A percentile compares a stretch with the other conserved stretches of the same genome.
Conservation (phyloP, 164 flowering plant species). For the Echeveria elegans region DNA sequence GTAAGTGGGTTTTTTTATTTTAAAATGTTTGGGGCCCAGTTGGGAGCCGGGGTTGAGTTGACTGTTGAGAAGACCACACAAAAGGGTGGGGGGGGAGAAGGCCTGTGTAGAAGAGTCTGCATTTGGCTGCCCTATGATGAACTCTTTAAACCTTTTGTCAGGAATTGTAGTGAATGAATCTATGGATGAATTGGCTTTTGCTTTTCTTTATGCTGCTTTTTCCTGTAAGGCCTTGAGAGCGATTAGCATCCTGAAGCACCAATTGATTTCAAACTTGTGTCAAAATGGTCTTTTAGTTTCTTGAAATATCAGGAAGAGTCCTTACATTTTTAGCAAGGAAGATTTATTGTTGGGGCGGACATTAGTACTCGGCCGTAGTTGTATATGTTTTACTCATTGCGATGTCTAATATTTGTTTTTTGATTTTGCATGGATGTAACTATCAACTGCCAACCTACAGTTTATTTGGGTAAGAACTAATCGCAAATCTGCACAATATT, state of each 20-base stretch:
- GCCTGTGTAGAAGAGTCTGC: neutral
- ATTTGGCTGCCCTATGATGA: neutral
- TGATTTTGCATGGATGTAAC: slow-evolving; percentile 19
- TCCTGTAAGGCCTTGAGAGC: neutral
- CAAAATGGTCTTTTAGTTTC: too few relatives aligned
- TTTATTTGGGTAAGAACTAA: slow-evolving; percentile 54
- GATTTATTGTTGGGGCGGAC: too few relatives aligned
- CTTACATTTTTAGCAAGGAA: too few relatives aligned
- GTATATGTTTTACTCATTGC: too few relatives aligned
- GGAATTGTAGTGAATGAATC: neutral
- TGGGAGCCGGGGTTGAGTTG: neutral
- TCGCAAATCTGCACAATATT: too few relatives aligned
- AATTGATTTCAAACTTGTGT: too few relatives aligned
- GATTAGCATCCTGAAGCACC: neutral
- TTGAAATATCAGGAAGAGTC: too few relatives aligned
- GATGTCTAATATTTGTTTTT: slow-evolving; percentile 1
- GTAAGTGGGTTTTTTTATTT: too few relatives aligned
- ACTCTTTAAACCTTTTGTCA: neutral
- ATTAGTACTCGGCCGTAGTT: too few relatives aligned
- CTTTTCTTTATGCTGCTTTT: slow-evolving; percentile 4
- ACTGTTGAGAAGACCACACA: slow-evolving; percentile 4
- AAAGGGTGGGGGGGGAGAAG: neutral
- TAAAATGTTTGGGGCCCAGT: neutral
- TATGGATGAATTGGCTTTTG: neutral
- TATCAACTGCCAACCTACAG: slow-evolving; percentile 30